Percentiles rank a stretch among this genome's conserved stretches.
phyloP scores from a whole-genome alignment of 495 filamentous ascomycete species.

The Neurospora sublineolata region DNA sequence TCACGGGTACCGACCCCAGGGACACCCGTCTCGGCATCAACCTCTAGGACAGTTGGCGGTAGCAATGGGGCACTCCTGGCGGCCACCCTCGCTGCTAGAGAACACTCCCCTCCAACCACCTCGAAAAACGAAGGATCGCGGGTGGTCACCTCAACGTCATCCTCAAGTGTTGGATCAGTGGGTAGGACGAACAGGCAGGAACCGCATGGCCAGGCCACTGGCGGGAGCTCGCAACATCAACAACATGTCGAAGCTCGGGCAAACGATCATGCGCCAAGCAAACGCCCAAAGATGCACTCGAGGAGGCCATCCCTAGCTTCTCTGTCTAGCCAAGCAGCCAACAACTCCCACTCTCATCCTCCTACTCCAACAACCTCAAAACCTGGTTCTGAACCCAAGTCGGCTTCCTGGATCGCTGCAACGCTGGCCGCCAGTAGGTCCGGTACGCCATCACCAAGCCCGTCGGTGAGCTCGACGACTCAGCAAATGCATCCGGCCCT shows the following conservation, averaged over 20 bases:
- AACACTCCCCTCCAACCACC: slow-evolving; percentile 2
- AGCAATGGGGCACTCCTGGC: slow-evolving; percentile 39
- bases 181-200: background rate
- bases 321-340: background rate
- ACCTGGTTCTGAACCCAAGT: slow-evolving; percentile 17
- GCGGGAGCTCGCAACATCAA: background rate
- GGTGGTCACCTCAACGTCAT: background rate
- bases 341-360: slow-evolving; percentile 3
- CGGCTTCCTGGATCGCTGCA: slow-evolving; percentile 44
- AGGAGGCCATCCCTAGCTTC: background rate
- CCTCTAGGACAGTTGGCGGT: slow-evolving; percentile 8
- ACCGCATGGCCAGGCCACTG: background rate
- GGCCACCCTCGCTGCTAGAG: slow-evolving; percentile 25
- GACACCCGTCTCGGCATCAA: slow-evolving; percentile 2
- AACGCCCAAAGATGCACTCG: background rate
- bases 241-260: background rate
- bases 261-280: background rate
- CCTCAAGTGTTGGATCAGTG: background rate
- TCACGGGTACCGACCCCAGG: slow-evolving; percentile 4
- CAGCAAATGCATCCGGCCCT: slow-evolving; percentile 15
- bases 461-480: slow-evolving; percentile 1
- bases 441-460: slow-evolving; percentile 18
- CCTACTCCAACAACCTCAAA: background rate
- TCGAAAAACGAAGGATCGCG: background rate
- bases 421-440: slow-evolving; percentile 45